Evolutionary conservation across 2,329 filamentous ascomycete species (phyloP), one percentile per base, ranked within the genome.

Genomic region (Chaetomium strumarium): DNA sequence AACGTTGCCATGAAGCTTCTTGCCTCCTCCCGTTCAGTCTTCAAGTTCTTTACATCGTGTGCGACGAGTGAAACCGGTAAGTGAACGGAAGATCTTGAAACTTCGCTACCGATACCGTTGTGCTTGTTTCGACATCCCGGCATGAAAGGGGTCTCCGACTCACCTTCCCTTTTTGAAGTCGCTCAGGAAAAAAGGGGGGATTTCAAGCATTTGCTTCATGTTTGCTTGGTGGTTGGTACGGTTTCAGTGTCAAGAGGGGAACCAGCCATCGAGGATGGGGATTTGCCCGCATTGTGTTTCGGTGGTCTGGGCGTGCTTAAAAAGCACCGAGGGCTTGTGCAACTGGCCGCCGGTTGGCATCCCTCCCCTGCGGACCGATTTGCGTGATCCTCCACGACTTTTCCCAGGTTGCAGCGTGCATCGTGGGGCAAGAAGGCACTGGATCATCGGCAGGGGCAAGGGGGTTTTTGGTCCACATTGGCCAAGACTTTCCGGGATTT

Each of bases 161-260:
- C 24, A 4, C 24, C 24, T 24, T 29, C 10, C 30, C 41, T 8
- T 5, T 2, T 14, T 42, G 39, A 44, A 38, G 20, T 3, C 13
- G 12, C 29, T 37, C 13, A 14, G 5, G 13, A 16, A 29, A 29
- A 42, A 24, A 16, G 43, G 20, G 29, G 31, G 47, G n/a, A 11
- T 37, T 37, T 37, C 4, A 34, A 24, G 9, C 31, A 13, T 4
- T 36, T 30, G 16, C 12, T 13, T 34, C 2, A 13, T 24, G 44
- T 48, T 49, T 55, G 52, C 44, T 44, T 44, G 52, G 36, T 12
- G n/a, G 46, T 52, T 55, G 24, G 24, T 4, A 43, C 52, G 55
- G 55, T 57, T 57, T 57, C 55, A 57, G 52, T 14, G 12, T 19
- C 16, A 31, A 12, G 47, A 37, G 40, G 52, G 10, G 40, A 51